Evolutionary conservation across 1,284 basidiomycete genomes (phyloP).

Genomic region (Cerioporus squamosus): DNA sequence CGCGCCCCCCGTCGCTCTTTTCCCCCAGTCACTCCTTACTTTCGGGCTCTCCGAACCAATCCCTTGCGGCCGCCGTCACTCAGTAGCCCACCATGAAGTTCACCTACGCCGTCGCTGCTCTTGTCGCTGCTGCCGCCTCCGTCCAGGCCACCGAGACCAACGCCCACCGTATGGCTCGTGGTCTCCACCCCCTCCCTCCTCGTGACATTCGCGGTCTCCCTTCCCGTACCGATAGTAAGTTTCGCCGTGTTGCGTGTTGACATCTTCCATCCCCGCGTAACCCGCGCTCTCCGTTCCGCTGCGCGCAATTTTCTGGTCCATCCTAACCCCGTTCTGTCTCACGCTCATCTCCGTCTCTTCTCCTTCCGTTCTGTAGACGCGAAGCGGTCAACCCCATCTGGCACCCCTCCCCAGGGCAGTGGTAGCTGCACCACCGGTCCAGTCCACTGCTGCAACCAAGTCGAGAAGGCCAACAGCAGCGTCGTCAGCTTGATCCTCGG

Average conservation of each 20-base stretch:
- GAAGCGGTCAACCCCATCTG: constrained; percentile 18
- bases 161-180: constrained; percentile 43
- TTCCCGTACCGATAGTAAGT: constrained; percentile 18
- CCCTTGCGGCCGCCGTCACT: constrained; percentile 14
- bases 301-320: neutral
- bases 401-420: constrained; percentile 7
- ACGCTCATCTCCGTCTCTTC: neutral
- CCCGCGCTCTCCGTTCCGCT: neutral
- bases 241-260: neutral
- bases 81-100: constrained; percentile 48
- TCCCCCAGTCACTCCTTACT: constrained; percentile 14
- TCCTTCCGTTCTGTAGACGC: constrained; percentile 8
- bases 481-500: constrained; percentile 18
- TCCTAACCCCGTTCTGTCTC: neutral
- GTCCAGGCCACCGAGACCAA: constrained; percentile 56
- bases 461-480: constrained; percentile 13
- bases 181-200: constrained; percentile 21
- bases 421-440: constrained; percentile 24
- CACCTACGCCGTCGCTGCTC: constrained; percentile 40
- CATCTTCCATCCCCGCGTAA: neutral
- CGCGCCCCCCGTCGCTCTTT: constrained; percentile 20
- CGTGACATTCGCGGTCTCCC: constrained; percentile 13
- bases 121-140: constrained; percentile 43
- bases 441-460: constrained; percentile 23
- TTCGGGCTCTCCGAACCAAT: constrained; percentile 8